Percentiles rank a stretch among this genome's conserved stretches.
These are phyloP conservation scores for Hibiscus trionum DNA, from an alignment of 345 rosid species.

Conservation along the genomic window DNA sequence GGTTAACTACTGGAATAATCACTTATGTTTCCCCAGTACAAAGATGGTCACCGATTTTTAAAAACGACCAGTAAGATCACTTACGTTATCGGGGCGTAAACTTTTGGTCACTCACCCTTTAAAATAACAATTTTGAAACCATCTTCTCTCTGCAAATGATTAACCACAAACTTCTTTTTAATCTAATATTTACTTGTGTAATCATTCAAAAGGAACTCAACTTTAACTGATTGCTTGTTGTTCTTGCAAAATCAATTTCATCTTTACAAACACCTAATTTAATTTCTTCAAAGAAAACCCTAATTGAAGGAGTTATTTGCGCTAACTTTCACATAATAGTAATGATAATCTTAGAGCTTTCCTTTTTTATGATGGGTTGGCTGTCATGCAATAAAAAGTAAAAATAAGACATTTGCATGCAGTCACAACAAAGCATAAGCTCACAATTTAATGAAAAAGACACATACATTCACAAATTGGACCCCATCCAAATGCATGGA, in stretches of 20 bases:
- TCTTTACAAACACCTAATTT: neutral
- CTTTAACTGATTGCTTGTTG: neutral
- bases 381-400: neutral
- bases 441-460: neutral
- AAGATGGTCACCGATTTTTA: too few relatives aligned
- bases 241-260: neutral
- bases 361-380: neutral
- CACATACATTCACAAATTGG: neutral
- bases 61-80: too few relatives aligned
- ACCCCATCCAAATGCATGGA: constrained; percentile 25
- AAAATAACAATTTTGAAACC: too few relatives aligned
- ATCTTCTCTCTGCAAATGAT: too few relatives aligned
- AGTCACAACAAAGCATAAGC: neutral
- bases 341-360: too few relatives aligned
- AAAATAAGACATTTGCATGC: constrained; percentile 4
- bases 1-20: too few relatives aligned
- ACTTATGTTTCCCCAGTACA: too few relatives aligned
- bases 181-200: neutral
- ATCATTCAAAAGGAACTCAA: neutral
- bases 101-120: too few relatives aligned
- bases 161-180: too few relatives aligned
- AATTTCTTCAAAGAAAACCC: constrained; percentile 5
- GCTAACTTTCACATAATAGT: neutral
- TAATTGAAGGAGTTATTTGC: constrained; percentile 25
- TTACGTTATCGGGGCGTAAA: too few relatives aligned